Percentiles rank a stretch among this genome's conserved stretches.
These are phyloP conservation scores for Xylaria sp. DNA, from an alignment of 2,329 filamentous ascomycete species.

Conservation along the genomic window DNA sequence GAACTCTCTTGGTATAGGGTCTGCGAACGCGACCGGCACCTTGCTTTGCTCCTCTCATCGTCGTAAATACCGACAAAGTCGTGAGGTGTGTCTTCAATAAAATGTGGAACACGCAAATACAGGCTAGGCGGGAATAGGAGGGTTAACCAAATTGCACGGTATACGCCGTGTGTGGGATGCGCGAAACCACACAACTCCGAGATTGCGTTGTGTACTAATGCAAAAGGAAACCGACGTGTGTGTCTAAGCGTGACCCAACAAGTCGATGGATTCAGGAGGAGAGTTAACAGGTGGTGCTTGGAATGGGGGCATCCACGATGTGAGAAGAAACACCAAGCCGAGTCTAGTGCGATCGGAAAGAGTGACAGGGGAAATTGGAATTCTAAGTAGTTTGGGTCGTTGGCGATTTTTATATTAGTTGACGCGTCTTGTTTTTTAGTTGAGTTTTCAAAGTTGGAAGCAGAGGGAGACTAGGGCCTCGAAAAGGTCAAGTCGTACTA, in stretches of 20 bases:
- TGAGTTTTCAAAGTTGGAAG: neutral
- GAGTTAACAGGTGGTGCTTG: conserved; percentile 41
- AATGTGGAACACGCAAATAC: conserved; percentile 21
- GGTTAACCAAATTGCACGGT: conserved; percentile 11
- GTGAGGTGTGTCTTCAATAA: conserved; percentile 12
- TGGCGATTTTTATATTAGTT: conserved; percentile 22
- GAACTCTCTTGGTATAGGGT: conserved; percentile 32
- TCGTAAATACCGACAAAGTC: conserved; percentile 3
- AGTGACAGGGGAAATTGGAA: conserved; percentile 22
- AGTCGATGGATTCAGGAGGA: conserved; percentile 27
- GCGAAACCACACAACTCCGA: conserved; percentile 19
- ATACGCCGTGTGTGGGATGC: conserved; percentile 7
- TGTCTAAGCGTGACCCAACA: neutral
- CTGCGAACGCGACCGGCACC: conserved; percentile 32
- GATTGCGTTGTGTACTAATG: conserved; percentile 20
- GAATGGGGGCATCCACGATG: neutral
- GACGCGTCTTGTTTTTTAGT: conserved; percentile 30
- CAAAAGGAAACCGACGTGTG: conserved; percentile 4
- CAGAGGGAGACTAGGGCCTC: neutral
- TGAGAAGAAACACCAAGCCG: conserved; percentile 19
- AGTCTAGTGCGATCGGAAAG: conserved; percentile 28
- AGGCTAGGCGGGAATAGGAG: neutral
- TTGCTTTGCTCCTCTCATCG: conserved; percentile 35
- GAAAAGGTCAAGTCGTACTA: conserved; percentile 2
- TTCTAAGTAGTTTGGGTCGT: conserved; percentile 16